Conservation (phyloP, 2,329 filamentous ascomycete species). For the Hirsutella thompsonii region DNA sequence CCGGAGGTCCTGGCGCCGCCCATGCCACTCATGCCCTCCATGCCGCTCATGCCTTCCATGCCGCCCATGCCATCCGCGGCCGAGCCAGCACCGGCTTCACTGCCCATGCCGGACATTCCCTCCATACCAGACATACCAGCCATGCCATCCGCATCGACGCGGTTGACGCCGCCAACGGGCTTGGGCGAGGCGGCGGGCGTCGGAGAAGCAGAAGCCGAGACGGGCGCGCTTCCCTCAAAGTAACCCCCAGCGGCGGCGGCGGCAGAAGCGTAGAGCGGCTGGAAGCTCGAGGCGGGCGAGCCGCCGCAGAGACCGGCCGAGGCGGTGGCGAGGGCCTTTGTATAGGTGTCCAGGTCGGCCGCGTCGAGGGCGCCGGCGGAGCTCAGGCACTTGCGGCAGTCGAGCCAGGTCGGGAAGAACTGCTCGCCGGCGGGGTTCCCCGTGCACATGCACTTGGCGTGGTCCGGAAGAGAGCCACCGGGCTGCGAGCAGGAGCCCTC, state of each 20-base stretch:
- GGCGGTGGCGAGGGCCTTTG: conserved; percentile 19
- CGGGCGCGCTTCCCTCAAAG: too few relatives aligned
- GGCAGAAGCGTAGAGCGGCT: conserved; percentile 18
- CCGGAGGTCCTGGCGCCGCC: background rate
- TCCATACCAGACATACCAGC: background rate
- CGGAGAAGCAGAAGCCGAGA: too few relatives aligned
- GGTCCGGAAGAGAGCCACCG: too few relatives aligned
- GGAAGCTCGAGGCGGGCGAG: conserved; percentile 23
- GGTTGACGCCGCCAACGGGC: background rate
- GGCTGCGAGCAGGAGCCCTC: conserved; percentile 15
- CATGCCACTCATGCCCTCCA: background rate
- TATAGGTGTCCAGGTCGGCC: conserved; percentile 19
- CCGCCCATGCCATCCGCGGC: background rate
- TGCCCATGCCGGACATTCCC: background rate
- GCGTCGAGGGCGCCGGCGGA: conserved; percentile 15
- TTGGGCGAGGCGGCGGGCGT: background rate
- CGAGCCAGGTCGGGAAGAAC: conserved; percentile 29
- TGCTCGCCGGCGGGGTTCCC: conserved; percentile 12
- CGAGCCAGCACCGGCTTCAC: too few relatives aligned
- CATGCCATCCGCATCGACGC: background rate
- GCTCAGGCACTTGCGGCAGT: conserved; percentile 27
- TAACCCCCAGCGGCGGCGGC: background rate
- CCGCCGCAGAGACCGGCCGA: conserved; percentile 22
- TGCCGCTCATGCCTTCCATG: background rate
- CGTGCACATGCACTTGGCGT: conserved; percentile 26